Base-by-base conservation (phyloP, 1,284 basidiomycete species). In the Apiotrichum gracile region DNA sequence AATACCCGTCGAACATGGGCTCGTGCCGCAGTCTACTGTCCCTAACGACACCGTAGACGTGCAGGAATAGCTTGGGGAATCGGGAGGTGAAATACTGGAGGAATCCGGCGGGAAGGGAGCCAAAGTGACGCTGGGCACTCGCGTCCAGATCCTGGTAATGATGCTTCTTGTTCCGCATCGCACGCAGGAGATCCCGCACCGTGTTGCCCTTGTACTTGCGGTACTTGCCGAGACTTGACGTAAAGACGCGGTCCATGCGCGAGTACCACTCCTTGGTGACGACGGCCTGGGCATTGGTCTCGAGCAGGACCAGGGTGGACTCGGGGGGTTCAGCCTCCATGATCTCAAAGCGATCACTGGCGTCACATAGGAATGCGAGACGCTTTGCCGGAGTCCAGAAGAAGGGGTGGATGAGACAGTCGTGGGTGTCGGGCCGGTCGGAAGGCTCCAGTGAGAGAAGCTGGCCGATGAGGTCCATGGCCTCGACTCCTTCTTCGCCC, bases 131-230 rank as follows among this genome's bases (percentile, higher is more conserved):
- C 70, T 91, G 91, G 38, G 92, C 87, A 55, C 86, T 84, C 51
- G 91, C 88, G 2, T 92, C 92, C 21, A 97, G 78, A 63, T 74
- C 69, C 76, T 97, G 94, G 69, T 96, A 97, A 71, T 98, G 94
- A 65, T 98, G 88, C 87, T 94, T 97, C 91, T 98, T 98, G 74
- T 98, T 98, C 56, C 96, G 80, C 69, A 98, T 77, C 1, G 93
- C 96, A 42, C 94, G 82, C 49, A 98, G 73, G 22, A 98, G 77
- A 76, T 98, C 96, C 62, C 96, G 87, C 7, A 98, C 87, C 40
- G 86, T 88, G 64, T 80, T 79, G 22, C 87, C 87, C 69, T 97
- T 91, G 72, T 98, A 98, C 75, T 97, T 93, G 65, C 92, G 81
- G 77, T 91, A 97, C 76, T 97, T 97, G 57, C 93, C 92, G 47